Evolutionary conservation across 768 basidiomycete genomes (phyloP), one percentile per base, ranked within the genome.

Genomic region (Termitomyces bulborhizus): DNA sequence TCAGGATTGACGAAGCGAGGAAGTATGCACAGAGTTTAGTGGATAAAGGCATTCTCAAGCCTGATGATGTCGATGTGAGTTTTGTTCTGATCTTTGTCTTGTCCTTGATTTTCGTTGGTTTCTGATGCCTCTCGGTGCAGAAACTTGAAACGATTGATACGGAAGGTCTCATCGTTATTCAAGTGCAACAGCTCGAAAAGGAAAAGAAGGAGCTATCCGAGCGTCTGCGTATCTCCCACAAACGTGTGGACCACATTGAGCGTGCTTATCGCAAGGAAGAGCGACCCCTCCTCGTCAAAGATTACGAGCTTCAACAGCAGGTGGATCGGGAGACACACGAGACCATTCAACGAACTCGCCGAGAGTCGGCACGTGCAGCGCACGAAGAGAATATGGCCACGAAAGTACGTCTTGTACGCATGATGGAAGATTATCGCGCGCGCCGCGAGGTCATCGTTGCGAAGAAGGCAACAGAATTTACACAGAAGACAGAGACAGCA

Each of bases 241-340:
- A 98, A 73, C 88, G 94, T 26, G 82, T 98, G 62, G 97, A 98
- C 66, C 96, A 99, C 72, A 68, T 90, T 68, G 96, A 98, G 72
- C 92, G 94, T 52, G 94, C 95, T 0, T 90, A 87, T 73, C 88
- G 96, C 62, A 93, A 93, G 69, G 94, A 93, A 47, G 96, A 98
- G 67, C 81, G 85, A 6, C 89, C 94, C 0, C 76, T 98, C 3
- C 79, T 98, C 43, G 81, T 79, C 1, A 75, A 88, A 61, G 97
- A 98, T 69, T 98, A 98, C 66, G 85, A 87, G 32, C 69, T 74
- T 3, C 96, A 99, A 67, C 93, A 97, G 68, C 78, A 79, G 39
- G 75, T 76, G 36, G 95, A 98, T 71, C 81, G 79, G 15, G 71
- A 76, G 39, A 84, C 83, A 1, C 91, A 90, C 68, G 81, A 88